phyloP scores from a whole-genome alignment of 768 basidiomycete species.

The Russula sp. region DNA sequence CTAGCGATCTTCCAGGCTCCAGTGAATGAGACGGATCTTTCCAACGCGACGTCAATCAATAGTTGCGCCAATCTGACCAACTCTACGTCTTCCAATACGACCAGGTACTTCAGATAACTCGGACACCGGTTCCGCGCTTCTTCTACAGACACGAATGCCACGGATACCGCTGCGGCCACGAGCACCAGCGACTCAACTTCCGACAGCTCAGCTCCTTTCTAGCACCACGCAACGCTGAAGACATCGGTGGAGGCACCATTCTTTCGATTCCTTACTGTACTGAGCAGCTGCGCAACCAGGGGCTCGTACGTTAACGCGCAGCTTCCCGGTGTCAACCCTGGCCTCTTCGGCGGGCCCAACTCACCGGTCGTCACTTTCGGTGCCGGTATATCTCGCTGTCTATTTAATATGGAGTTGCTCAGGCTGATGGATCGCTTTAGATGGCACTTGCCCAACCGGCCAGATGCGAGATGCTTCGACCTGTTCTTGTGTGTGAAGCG shows the following conservation, averaged over 20 bases:
- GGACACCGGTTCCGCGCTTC: background rate
- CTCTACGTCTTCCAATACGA: conserved; percentile 14
- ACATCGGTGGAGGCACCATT: conserved; percentile 41
- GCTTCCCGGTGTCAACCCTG: conserved; percentile 50
- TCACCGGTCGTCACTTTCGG: conserved; percentile 47
- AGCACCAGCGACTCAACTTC: background rate
- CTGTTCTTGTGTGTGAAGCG: conserved; percentile 40
- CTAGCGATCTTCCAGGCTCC: background rate
- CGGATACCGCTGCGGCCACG: background rate
- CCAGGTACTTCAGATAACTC: conserved; percentile 1
- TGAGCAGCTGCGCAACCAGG: conserved; percentile 48
- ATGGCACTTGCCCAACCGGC: conserved; percentile 48
- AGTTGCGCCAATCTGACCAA: conserved; percentile 14
- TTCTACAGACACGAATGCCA: background rate
- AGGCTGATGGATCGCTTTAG: conserved; percentile 32
- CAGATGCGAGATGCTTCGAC: conserved; percentile 41
- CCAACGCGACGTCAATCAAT: background rate
- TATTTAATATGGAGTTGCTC: background rate
- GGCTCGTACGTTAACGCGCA: conserved; percentile 52
- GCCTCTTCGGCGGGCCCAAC: conserved; percentile 52
- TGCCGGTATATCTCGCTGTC: conserved; percentile 37
- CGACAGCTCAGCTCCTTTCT: background rate
- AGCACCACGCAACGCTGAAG: conserved; percentile 40
- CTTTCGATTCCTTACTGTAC: conserved; percentile 54
- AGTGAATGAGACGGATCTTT: conserved; percentile 8